These are phyloP conservation scores for Ilyonectria sp. DNA, from an alignment of 2,329 filamentous ascomycete genomes.

Conservation along the genomic window DNA sequence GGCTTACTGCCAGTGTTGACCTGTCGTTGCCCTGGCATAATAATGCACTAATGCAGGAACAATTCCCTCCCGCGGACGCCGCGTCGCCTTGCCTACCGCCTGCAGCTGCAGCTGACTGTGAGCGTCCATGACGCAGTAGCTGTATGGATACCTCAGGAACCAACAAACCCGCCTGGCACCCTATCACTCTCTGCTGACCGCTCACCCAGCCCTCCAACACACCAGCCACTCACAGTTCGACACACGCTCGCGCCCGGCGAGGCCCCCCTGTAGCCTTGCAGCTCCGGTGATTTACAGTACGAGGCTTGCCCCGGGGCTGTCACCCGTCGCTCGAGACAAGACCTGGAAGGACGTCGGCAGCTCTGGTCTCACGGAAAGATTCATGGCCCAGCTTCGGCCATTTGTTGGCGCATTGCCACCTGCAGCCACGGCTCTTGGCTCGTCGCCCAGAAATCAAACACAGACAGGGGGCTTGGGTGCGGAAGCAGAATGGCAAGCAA, in stretches of 20 bases:
- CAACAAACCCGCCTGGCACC: neutral
- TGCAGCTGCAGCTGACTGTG: slow-evolving; percentile 19
- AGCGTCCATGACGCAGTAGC: neutral
- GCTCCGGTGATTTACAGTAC: slow-evolving; percentile 1
- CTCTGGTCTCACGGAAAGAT: slow-evolving; percentile 1
- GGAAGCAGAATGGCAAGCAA: neutral
- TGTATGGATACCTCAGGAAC: slow-evolving; percentile 17
- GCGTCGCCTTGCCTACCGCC: slow-evolving; percentile 16
- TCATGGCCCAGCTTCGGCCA: slow-evolving; percentile 2
- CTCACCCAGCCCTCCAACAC: slow-evolving; percentile 19
- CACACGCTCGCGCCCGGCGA: slow-evolving; percentile 9
- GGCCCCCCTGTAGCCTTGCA: slow-evolving; percentile 15
- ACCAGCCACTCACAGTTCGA: slow-evolving; percentile 21
- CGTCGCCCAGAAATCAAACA: neutral
- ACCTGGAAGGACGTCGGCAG: slow-evolving; percentile 8
- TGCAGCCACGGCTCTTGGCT: slow-evolving; percentile 19
- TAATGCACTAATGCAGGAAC: slow-evolving; percentile 49
- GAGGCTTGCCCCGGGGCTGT: slow-evolving; percentile 16
- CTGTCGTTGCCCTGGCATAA: slow-evolving; percentile 39
- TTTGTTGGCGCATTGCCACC: slow-evolving; percentile 11
- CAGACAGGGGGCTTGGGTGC: slow-evolving; percentile 3
- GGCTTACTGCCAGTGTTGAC: slow-evolving; percentile 30
- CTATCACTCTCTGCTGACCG: slow-evolving; percentile 17
- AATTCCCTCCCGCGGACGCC: slow-evolving; percentile 36
- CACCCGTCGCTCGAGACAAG: slow-evolving; percentile 5